Evolutionary conservation across 1,284 basidiomycete genomes (phyloP), one percentile per base, ranked within the genome.

Genomic region (Cutaneotrichosporon daszewskae): DNA sequence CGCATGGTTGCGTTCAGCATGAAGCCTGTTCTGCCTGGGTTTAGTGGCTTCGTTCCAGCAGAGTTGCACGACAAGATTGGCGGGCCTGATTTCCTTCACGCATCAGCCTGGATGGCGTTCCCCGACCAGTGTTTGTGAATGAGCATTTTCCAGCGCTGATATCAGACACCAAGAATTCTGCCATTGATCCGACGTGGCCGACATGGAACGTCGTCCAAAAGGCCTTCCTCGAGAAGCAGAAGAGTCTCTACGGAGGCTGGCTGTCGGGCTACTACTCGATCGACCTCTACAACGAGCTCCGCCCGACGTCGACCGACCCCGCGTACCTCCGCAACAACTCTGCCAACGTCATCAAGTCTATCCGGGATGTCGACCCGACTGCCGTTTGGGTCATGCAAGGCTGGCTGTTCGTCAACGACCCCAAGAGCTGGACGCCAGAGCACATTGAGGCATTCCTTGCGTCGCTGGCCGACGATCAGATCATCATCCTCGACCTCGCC

Each of bases 241-340:
- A 54, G 12, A 60, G 59, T 12, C 69, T 69, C 0, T 75, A 74
- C 45, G 74, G 74, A 17, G 64, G 68, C 32, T 53, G 44, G 43
- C 56, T 73, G 25, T 68, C 72, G 9, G 71, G 74, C 45, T 63
- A 74, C 47, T 76, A 76, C 52, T 72, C 73, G 22, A 66, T 76
- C 26, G 75, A 76, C 51, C 73, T 75, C 46, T 75, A 74, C 61
- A 76, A 74, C 58, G 75, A 76, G 58, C 72, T 72, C 47, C 47
- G 65, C 29, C 74, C 75, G 0, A 66, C 63, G 45, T 72, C 62
- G 46, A 57, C 62, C n/a, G 60, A 72, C 43, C 29, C 54, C 1
- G 58, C 58, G 7, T 76, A 76, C 58, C 63, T 76, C 9, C 42
- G 54, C 17, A 61, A 57, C 39, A 60, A 73, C 42, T 57, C 72